Base-by-base conservation (phyloP, 2,329 filamentous ascomycete species). In the Piedraia hortae region DNA sequence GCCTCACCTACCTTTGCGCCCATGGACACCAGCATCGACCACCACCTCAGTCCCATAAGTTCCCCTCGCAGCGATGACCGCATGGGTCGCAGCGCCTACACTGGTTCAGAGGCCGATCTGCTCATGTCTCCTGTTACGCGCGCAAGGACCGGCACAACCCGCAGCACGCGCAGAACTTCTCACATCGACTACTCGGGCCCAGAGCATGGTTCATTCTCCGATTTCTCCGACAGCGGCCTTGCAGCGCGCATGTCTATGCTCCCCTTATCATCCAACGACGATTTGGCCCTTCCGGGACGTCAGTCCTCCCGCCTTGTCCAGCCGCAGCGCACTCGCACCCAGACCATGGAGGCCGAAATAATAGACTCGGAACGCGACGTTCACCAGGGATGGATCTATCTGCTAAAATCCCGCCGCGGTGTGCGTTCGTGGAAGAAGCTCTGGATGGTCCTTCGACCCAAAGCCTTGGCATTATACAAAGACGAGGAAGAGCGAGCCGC, bases 371-470 rank as follows among this genome's bases (percentile, higher is more conserved):
- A 90, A 42, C 69, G 80, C 12, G 70, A 93, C n/a, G 61, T 93
- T 19, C 90, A 74, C 59, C 78, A 93, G 41, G 80, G 82, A 22
- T 80, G 77, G 56, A 61, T 93, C 14, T 72, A 74, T 44, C 65
- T 77, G 29, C 59, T 91, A 25, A 77, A 74, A 35, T 73, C 68
- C 29, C 80, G 77, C 37, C 59, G 69, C 11, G 77, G 78, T 5
- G 62, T 97, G 24, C 66, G 72, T 20, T 73, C 89, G 38, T 97
- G 85, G 85, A 91, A 90, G 53, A 70, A 77, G 35, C 59, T 78
- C 27, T 93, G 85, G 85, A 72, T 71, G 7, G 85, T 93, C 0
- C 57, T 97, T 22, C 72, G 85, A 14, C 70, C 75, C 1, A 67
- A 71, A 22, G 78, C 73, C 30, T 53, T 97, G 14, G 72, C 77